phyloP scores from a whole-genome alignment of 768 basidiomycete genomes.

The Clavulina sp. region DNA sequence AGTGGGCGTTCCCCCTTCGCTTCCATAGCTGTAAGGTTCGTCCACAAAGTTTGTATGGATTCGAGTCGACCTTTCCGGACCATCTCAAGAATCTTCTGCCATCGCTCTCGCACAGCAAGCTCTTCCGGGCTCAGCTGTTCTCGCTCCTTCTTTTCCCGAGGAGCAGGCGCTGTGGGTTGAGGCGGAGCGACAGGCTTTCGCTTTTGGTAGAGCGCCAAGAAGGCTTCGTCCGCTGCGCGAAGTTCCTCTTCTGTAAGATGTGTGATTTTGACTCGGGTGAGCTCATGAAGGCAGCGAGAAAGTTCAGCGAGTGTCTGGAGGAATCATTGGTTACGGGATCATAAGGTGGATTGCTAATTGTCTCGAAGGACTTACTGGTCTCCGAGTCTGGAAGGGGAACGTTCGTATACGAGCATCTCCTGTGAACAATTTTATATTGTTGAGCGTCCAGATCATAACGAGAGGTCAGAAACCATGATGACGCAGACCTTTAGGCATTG shows the following conservation, averaged over 20 bases:
- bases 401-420: conserved; percentile 65
- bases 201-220: conserved; percentile 73
- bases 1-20: conserved; percentile 45
- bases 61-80: conserved; percentile 70
- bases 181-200: conserved; percentile 22
- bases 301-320: conserved; percentile 79
- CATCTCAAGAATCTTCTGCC: conserved; percentile 81
- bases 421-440: conserved; percentile 11
- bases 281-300: conserved; percentile 65
- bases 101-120: conserved; percentile 58
- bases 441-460: too few species aligned
- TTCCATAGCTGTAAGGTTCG: conserved; percentile 17
- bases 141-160: conserved; percentile 30
- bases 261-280: conserved; percentile 69
- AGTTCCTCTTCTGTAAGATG: conserved; percentile 76
- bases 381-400: conserved; percentile 90
- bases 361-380: conserved; percentile 48
- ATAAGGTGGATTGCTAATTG: not conserved
- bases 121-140: conserved; percentile 66
- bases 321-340: not conserved
- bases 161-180: conserved; percentile 20
- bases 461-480: not conserved
- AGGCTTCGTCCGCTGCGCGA: conserved; percentile 71
- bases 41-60: conserved; percentile 58
- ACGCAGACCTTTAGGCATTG: conserved; percentile 41